These are phyloP conservation scores for Ceratobasidium sp. DNA, from an alignment of 1,284 basidiomycete genomes.

Conservation along the genomic window DNA sequence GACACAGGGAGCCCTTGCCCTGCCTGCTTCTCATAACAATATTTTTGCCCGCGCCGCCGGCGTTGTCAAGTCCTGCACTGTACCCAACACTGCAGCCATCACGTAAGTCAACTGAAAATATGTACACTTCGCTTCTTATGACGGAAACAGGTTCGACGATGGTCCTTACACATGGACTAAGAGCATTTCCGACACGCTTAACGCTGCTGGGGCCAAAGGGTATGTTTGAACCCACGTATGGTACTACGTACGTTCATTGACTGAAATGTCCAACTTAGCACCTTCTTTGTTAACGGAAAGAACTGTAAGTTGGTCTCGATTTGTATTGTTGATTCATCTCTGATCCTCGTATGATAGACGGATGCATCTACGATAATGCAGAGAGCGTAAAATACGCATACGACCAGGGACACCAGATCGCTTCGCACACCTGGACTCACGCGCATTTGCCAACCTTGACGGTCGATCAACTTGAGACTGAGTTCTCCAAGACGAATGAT, in stretches of 20 bases:
- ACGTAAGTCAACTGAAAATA: conserved; percentile 15
- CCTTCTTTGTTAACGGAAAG: conserved; percentile 38
- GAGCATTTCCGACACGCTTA: conserved; percentile 5
- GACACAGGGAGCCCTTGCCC: conserved; percentile 2
- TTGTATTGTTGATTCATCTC: background rate
- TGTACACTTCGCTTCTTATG: background rate
- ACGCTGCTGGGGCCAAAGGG: conserved; percentile 29
- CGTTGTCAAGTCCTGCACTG: conserved; percentile 20
- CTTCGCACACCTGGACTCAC: conserved; percentile 38
- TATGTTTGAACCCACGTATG: background rate
- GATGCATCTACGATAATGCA: conserved; percentile 29
- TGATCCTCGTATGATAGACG: background rate
- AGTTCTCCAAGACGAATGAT: conserved; percentile 26
- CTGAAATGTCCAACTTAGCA: conserved; percentile 13
- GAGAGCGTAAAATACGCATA: conserved; percentile 33
- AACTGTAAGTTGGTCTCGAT: conserved; percentile 28
- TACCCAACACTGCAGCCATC: conserved; percentile 26
- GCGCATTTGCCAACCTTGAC: conserved; percentile 10
- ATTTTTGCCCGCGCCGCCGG: conserved; percentile 1
- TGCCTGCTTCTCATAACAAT: background rate
- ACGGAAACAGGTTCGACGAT: conserved; percentile 33
- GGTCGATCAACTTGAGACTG: background rate
- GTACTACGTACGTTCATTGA: background rate
- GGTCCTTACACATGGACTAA: conserved; percentile 39
- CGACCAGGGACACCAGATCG: conserved; percentile 38